Evolutionary conservation across 148 eudicot genomes (phyloP).

Genomic region (Oxyria digyna): DNA sequence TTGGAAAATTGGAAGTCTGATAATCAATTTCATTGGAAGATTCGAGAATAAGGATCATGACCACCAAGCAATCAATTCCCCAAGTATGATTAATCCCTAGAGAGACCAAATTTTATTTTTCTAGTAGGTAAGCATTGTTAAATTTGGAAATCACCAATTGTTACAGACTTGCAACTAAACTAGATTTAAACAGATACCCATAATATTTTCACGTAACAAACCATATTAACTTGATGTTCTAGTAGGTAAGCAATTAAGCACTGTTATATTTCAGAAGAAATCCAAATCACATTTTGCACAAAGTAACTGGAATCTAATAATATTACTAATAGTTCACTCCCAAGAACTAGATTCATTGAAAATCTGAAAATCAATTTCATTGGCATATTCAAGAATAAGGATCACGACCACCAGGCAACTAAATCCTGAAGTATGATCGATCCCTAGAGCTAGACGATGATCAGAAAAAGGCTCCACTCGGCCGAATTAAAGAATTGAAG

Average conservation of each 20-base stretch:
- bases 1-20: background rate
- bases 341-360: background rate
- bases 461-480: too few relatives aligned
- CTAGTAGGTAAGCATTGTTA: too few relatives aligned
- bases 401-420: background rate
- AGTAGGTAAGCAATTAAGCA: too few relatives aligned
- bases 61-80: background rate
- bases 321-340: background rate
- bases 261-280: too few relatives aligned
- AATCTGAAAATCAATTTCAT: background rate
- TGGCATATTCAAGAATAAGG: background rate
- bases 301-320: background rate
- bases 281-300: too few relatives aligned
- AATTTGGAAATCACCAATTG: too few relatives aligned
- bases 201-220: too few relatives aligned
- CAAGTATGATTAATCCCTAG: background rate
- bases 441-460: background rate
- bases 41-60: background rate
- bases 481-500: too few relatives aligned
- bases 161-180: too few relatives aligned
- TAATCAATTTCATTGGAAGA: background rate
- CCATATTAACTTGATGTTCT: too few relatives aligned
- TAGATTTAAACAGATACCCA: too few relatives aligned
- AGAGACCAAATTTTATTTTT: too few relatives aligned
- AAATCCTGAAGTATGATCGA: background rate